Evolutionary conservation across 345 rosid genomes (phyloP).

Genomic region (Gossypium herbaceum): DNA sequence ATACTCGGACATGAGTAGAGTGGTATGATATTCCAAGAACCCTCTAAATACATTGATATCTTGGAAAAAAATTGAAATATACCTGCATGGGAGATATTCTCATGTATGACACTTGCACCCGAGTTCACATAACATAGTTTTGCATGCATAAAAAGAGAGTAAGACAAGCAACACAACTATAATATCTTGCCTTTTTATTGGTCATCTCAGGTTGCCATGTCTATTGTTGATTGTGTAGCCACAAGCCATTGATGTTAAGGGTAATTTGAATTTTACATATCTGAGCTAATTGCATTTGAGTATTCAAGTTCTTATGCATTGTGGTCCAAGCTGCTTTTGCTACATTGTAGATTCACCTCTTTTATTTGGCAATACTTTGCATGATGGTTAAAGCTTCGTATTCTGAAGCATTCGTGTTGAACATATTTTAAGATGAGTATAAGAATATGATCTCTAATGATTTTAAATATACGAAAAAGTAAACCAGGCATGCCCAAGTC

Average conservation of each 20-base stretch:
- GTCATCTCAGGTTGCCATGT: not conserved
- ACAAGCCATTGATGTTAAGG: not conserved
- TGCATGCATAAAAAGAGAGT: not conserved
- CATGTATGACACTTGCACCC: too few relatives aligned
- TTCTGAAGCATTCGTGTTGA: too few relatives aligned
- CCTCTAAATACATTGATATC: too few relatives aligned
- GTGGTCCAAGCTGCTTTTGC: not conserved
- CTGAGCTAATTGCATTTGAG: not conserved
- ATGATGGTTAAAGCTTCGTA: not conserved
- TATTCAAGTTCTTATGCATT: not conserved
- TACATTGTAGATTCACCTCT: not conserved
- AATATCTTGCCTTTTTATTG: not conserved
- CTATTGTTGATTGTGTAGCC: constrained; percentile 6
- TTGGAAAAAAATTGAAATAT: too few relatives aligned
- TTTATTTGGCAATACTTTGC: not conserved
- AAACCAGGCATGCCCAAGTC: too few relatives aligned
- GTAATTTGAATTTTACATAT: not conserved
- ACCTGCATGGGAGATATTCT: too few relatives aligned
- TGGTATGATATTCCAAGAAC: too few relatives aligned
- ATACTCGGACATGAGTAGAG: not conserved
- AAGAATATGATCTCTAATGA: too few relatives aligned
- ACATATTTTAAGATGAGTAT: too few relatives aligned
- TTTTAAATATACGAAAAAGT: too few relatives aligned
- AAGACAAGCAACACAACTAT: not conserved
- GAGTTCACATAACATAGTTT: not conserved